These are phyloP conservation scores for Pouteria campechiana DNA, from an alignment of 179 eudicot genomes.

Conservation along the genomic window DNA sequence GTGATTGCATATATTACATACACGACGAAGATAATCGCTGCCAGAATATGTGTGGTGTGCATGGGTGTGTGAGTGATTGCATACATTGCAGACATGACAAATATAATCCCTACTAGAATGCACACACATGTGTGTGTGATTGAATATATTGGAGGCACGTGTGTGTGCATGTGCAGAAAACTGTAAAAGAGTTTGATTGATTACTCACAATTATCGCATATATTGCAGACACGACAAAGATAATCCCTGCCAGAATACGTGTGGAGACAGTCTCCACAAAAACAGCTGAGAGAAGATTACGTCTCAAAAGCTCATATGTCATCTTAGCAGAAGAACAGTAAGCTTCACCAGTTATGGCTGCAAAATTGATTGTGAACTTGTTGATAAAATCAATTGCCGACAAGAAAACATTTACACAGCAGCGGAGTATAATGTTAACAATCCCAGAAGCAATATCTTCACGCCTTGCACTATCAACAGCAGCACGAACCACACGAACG, in stretches of 20 bases:
- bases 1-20: slow-evolving; percentile 80
- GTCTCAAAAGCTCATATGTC: slow-evolving; percentile 85
- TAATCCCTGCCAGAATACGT: slow-evolving; percentile 64
- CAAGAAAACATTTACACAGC: slow-evolving; percentile 57
- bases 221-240: slow-evolving; percentile 68
- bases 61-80: too few species aligned
- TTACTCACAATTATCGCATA: slow-evolving; percentile 79
- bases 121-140: too few species aligned
- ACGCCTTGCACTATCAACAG: slow-evolving; percentile 77
- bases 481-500: slow-evolving; percentile 67
- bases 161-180: too few species aligned
- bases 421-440: slow-evolving; percentile 50
- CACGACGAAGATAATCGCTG: slow-evolving; percentile 64
- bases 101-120: slow-evolving; percentile 55
- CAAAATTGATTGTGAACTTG: slow-evolving; percentile 90
- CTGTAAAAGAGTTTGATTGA: background rate
- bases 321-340: slow-evolving; percentile 87
- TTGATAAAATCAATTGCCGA: slow-evolving; percentile 70
- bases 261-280: slow-evolving; percentile 94
- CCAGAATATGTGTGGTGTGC: slow-evolving; percentile 76
- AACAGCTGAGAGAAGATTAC: slow-evolving; percentile 90
- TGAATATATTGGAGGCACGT: slow-evolving; percentile 72
- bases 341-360: slow-evolving; percentile 96
- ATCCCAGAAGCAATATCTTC: slow-evolving; percentile 66
- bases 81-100: slow-evolving; percentile 78